Base-by-base conservation (phyloP, 768 basidiomycete species). In the Leccinellum luteum region DNA sequence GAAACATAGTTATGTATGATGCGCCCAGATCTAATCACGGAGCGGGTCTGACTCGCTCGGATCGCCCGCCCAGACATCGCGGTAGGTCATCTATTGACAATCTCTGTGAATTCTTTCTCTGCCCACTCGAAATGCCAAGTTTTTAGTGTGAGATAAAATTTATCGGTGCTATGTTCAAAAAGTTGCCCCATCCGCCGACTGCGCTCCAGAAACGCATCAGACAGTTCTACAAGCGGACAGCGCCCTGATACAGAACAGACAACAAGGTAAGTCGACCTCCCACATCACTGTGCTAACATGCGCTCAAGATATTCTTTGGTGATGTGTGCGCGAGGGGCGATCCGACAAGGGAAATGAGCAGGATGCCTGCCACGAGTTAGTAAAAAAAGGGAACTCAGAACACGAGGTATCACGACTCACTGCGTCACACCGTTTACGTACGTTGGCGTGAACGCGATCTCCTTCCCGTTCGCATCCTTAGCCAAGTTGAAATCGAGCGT, bases 311-410 rank as follows among this genome's bases (percentile, higher is more conserved):
- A 10, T 10, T 32, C 56, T 47, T 55, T 52, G n/a, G 21, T 56
- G 21, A 53, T 17, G 12, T 58, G 56, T 25, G 54, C 34, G 5
- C 60, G 57, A 31, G 52, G 57, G 13, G 48, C 25, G 50, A 64
- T 48, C 21, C 19, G 32, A 31, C 62, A 64, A 17, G 62, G 60
- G 27, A 59, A 63, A 28, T 6, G 48, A 15, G 51, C 19, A 30
- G 45, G 45, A 23, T 47, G 45, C 14, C 45, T 47, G 3, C 45
- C 45, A 25, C 3, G 19, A 17, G 23, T 27, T 7, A 47, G 14
- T 15, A 27, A 8, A 23, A 21, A n/a, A n/a, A 10, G 38, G n/a
- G 15, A 21, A 48, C 15, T 15, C 7, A 27, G 25, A 25, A 48
- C 25, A 25, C 14, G 14, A 47, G 23, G 23, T 43, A 43, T 21